These are phyloP conservation scores for Leptographium lundbergii DNA, from an alignment of 2,329 filamentous ascomycete genomes.

Conservation along the genomic window DNA sequence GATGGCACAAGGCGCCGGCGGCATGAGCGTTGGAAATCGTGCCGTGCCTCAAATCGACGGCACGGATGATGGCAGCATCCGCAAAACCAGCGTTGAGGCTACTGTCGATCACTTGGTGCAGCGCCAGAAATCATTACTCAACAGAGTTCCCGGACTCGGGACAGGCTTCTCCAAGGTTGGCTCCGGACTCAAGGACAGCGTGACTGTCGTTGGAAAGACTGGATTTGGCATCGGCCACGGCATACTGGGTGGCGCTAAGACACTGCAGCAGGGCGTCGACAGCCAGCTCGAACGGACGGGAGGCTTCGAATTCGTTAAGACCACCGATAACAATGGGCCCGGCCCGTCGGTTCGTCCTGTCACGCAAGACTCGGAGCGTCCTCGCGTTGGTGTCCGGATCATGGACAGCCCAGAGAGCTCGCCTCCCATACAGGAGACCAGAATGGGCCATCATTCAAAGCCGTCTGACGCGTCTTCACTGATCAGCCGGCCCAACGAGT, in stretches of 20 bases:
- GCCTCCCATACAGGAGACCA: background rate
- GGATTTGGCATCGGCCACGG: slow-evolving; percentile 37
- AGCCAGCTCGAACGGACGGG: slow-evolving; percentile 41
- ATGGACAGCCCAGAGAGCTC: background rate
- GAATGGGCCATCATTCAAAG: slow-evolving; percentile 20
- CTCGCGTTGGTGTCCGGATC: background rate
- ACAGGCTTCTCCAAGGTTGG: slow-evolving; percentile 27
- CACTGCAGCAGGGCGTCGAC: slow-evolving; percentile 36
- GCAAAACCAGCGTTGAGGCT: slow-evolving; percentile 6
- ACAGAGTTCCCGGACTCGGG: slow-evolving; percentile 19
- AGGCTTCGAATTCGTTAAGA: slow-evolving; percentile 31
- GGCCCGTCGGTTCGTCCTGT: slow-evolving; percentile 4
- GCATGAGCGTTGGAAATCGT: slow-evolving; percentile 39
- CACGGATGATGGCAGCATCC: slow-evolving; percentile 10
- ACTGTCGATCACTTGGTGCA: background rate
- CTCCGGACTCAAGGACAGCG: slow-evolving; percentile 23
- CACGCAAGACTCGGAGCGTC: background rate
- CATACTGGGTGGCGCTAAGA: slow-evolving; percentile 33
- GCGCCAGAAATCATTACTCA: slow-evolving; percentile 15
- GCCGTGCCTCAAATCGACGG: slow-evolving; percentile 37
- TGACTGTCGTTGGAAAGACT: slow-evolving; percentile 22
- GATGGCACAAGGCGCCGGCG: slow-evolving; percentile 35
- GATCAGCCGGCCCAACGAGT: slow-evolving; percentile 5
- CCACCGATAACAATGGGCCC: slow-evolving; percentile 1
- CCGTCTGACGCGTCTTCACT: slow-evolving; percentile 17